Base-by-base conservation (phyloP, 2,329 filamentous ascomycete species). In the Colletotrichum incanum region DNA sequence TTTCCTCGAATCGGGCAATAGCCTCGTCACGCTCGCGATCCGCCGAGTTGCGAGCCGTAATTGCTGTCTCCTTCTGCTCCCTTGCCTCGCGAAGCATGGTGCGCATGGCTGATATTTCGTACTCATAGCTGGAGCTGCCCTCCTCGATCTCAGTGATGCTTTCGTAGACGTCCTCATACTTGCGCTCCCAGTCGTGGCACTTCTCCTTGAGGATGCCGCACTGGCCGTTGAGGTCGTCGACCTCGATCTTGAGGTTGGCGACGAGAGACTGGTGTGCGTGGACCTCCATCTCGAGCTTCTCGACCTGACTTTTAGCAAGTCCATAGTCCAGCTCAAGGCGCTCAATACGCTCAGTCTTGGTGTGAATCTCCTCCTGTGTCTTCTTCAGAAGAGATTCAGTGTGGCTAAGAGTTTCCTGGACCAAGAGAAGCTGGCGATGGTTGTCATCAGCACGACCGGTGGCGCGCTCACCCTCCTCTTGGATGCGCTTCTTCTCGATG, bases 101-200 rank as follows among this genome's bases (percentile, higher is more conserved):
- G 5, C 68, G 68, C 68, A 71, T 67, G 5, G 56, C 59, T n/a
- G 52, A 47, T 26, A 71, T 67, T 50, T 71, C 68, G 45, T 56
- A 56, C 5, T 68, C 68, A 50, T n/a, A 67, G 31, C 65, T 59
- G 23, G 64, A 67, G 68, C 43, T 67, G 43, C 64, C 65, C 20
- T 71, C 68, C 58, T 71, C 64, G 43, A 67, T 62, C 68, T 71
- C 68, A 20, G 68, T 71, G 31, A 71, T 50, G 64, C 65, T 67
- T 56, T 71, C 68, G 49, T 50, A 67, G n/a, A 62, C 68, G 23
- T 71, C 64, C n/a, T 71, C 68, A 26, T 63, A 68, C 37, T 37
- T 49, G 31, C 50, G 49, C 56, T 67, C 68, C 68, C 63, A 71
- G 55, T 67, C 58, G 43, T 60, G 68, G 68, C 65, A 71, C 65